Conservation (phyloP, 225 moss, liverwort and hornwort genomes). For the Bryum argenteum region DNA sequence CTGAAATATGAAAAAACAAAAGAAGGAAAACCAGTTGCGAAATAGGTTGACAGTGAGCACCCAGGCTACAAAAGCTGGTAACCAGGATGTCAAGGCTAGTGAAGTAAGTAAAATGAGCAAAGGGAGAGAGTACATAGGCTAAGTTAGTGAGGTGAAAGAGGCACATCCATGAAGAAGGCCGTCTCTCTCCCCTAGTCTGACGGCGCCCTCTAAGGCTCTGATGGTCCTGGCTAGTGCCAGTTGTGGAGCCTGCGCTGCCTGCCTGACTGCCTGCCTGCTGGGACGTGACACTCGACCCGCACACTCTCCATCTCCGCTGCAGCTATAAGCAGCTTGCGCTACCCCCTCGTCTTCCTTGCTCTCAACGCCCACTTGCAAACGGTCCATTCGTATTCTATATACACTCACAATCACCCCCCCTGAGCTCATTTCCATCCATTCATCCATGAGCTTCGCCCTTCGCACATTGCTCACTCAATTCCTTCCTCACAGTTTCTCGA, state of each 20-base stretch:
- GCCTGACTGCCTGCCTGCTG: no score
- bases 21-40: no score
- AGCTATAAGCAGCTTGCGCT: background rate
- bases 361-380: constrained; percentile 17
- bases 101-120: no score
- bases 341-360: background rate
- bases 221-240: background rate
- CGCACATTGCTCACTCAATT: no score
- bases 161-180: background rate
- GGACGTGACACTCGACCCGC: background rate
- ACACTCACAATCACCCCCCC: background rate
- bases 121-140: no score
- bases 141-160: no score
- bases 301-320: background rate
- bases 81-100: no score
- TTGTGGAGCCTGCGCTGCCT: background rate
- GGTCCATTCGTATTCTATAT: background rate
- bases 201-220: background rate
- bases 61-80: no score
- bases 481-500: no score
- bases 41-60: no score
- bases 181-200: background rate
- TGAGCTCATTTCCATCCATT: background rate
- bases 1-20: no score
- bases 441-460: no score